A percentile compares a stretch with the other conserved stretches of the same genome.
phyloP scores from a whole-genome alignment of 345 rosid species.

The Populus ilicifolia region DNA sequence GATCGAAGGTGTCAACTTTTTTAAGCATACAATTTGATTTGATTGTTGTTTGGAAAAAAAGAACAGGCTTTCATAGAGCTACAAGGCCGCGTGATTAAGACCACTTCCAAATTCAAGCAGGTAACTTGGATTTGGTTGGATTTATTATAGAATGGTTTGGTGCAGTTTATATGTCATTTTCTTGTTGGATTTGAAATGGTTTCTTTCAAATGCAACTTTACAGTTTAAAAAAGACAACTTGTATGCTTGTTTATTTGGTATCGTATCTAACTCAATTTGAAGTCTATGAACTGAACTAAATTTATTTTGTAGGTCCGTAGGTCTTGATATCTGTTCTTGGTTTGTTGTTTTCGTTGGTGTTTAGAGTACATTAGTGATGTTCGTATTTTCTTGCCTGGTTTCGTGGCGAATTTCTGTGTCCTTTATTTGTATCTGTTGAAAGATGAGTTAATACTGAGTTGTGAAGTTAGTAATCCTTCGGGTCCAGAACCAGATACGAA shows the following conservation, averaged over 20 bases:
- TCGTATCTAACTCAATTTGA: no score
- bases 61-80: slow-evolving; percentile 58
- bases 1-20: neutral
- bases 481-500: slow-evolving; percentile 86
- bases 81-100: slow-evolving; percentile 67
- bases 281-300: neutral
- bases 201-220: neutral
- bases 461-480: slow-evolving; percentile 30
- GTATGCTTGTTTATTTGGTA: neutral
- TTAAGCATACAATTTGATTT: neutral
- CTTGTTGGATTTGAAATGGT: neutral
- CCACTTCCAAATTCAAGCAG: slow-evolving; percentile 63
- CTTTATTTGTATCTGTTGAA: neutral
- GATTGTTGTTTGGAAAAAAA: neutral
- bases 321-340: neutral
- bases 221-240: neutral
- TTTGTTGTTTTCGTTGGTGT: neutral
- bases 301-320: neutral
- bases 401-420: neutral
- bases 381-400: neutral
- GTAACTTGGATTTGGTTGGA: slow-evolving; percentile 9
- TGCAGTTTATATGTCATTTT: neutral
- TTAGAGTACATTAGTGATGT: neutral
- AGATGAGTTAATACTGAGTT: neutral
- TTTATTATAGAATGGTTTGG: neutral